Percentiles rank a stretch among this genome's conserved stretches.
These are phyloP conservation scores for Friedmanniomyces endolithicus DNA, from an alignment of 495 filamentous ascomycete genomes.

Conservation along the genomic window DNA sequence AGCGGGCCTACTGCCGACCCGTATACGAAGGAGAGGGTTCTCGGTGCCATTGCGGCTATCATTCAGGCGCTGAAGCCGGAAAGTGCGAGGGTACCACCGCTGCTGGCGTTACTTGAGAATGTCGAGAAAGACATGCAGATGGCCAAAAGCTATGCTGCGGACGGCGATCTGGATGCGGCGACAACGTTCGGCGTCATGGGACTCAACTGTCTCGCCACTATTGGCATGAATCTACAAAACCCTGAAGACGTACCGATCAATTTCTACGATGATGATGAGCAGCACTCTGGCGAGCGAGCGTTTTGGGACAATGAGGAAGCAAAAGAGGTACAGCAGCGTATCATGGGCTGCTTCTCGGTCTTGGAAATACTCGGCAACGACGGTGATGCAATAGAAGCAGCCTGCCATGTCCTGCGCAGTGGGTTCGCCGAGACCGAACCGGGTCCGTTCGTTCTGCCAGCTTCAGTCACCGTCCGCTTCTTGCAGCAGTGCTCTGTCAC, in stretches of 20 bases:
- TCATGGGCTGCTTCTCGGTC: constrained; percentile 41
- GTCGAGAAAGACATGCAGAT: constrained; percentile 49
- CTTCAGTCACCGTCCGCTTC: constrained; percentile 57
- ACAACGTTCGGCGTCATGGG: constrained; percentile 48
- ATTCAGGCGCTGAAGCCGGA: constrained; percentile 64
- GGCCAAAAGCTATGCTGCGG: constrained; percentile 26
- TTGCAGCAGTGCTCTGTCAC: constrained; percentile 48
- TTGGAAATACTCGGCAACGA: constrained; percentile 46
- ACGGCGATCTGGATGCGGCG: constrained; percentile 34
- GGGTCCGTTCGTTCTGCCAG: constrained; percentile 65
- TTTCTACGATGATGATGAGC: constrained; percentile 39
- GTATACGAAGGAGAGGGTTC: constrained; percentile 63
- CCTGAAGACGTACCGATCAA: constrained; percentile 60
- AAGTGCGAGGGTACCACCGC: constrained; percentile 44
- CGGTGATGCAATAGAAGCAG: constrained; percentile 79
- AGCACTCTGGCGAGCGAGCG: constrained; percentile 22
- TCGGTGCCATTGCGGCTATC: constrained; percentile 74
- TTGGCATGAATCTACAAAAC: constrained; percentile 68
- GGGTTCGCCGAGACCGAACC: constrained; percentile 55
- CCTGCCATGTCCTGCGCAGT: constrained; percentile 37
- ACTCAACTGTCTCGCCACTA: constrained; percentile 59
- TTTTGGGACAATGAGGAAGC: constrained; percentile 53
- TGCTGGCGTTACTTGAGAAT: constrained; percentile 53
- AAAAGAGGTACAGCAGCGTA: constrained; percentile 41
- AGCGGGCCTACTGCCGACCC: constrained; percentile 49